Percentiles rank a stretch among this genome's conserved stretches.
These are phyloP conservation scores for Ophiocordyceps camponoti-leonardi DNA, from an alignment of 2,329 filamentous ascomycete species.

Conservation along the genomic window DNA sequence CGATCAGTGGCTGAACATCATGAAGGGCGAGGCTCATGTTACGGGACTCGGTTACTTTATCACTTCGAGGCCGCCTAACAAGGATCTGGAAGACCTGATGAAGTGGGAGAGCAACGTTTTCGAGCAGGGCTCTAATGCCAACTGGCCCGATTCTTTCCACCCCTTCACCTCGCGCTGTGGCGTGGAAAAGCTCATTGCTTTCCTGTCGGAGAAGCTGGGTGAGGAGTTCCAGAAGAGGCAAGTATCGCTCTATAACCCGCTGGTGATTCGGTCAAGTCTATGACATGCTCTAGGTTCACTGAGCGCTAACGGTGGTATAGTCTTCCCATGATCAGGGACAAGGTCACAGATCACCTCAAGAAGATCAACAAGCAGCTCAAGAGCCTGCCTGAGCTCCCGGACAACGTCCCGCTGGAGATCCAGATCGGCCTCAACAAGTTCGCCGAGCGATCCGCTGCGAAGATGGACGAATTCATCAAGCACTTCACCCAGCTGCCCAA, in stretches of 20 bases:
- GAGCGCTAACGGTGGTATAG: constrained; percentile 11
- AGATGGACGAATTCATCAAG: constrained; percentile 27
- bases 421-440: constrained; percentile 41
- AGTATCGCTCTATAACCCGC: constrained; percentile 4
- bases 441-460: constrained; percentile 31
- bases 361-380: constrained; percentile 36
- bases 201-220: constrained; percentile 33
- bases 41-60: constrained; percentile 66
- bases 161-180: constrained; percentile 31
- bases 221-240: constrained; percentile 35
- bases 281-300: not conserved
- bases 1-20: constrained; percentile 43
- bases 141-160: constrained; percentile 33
- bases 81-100: constrained; percentile 33
- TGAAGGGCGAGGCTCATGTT: constrained; percentile 41
- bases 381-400: constrained; percentile 47
- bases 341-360: constrained; percentile 29
- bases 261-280: too few species aligned
- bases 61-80: constrained; percentile 47
- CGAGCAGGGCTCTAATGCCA: constrained; percentile 15
- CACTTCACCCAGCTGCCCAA: constrained; percentile 28
- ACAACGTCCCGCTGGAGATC: constrained; percentile 50
- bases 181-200: constrained; percentile 32
- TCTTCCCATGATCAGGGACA: constrained; percentile 35
- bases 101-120: constrained; percentile 37